Percentiles rank a stretch among this genome's conserved stretches.
These are phyloP conservation scores for Anisodus tanguticus DNA, from an alignment of 257 asterid genomes.

Conservation along the genomic window DNA sequence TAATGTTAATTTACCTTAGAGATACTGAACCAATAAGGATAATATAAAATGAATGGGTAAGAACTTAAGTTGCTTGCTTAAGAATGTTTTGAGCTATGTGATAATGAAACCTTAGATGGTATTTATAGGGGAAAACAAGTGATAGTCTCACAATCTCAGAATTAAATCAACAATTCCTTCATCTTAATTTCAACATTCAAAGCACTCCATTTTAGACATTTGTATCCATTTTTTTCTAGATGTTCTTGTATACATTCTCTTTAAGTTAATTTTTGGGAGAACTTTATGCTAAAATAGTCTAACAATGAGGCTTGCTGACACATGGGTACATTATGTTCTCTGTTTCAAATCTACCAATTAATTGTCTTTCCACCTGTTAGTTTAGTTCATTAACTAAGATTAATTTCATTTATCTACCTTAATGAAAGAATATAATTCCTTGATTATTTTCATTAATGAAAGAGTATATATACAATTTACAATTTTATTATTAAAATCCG, in stretches of 20 bases:
- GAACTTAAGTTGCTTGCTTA: background rate
- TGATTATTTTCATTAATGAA: no score
- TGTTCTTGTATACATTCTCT: background rate
- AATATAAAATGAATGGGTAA: background rate
- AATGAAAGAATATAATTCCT: no score
- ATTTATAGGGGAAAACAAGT: background rate
- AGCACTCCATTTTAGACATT: constrained; percentile 31
- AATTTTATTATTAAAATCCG: no score
- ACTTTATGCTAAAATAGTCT: background rate
- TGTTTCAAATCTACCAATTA: background rate
- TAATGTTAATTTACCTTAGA: background rate
- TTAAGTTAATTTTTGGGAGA: background rate
- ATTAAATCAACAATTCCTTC: background rate
- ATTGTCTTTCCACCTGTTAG: no score
- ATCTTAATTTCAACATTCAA: background rate
- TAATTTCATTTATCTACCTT: no score
- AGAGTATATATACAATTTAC: no score
- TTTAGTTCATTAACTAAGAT: no score
- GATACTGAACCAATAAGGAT: no score
- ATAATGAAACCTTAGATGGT: background rate
- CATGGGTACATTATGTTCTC: background rate
- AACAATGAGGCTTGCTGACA: background rate
- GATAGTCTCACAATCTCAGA: background rate
- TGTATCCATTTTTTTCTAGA: background rate
- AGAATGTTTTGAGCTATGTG: background rate